Base-by-base conservation (phyloP, 2,329 filamentous ascomycete species). In the Hypoxylon sp. region DNA sequence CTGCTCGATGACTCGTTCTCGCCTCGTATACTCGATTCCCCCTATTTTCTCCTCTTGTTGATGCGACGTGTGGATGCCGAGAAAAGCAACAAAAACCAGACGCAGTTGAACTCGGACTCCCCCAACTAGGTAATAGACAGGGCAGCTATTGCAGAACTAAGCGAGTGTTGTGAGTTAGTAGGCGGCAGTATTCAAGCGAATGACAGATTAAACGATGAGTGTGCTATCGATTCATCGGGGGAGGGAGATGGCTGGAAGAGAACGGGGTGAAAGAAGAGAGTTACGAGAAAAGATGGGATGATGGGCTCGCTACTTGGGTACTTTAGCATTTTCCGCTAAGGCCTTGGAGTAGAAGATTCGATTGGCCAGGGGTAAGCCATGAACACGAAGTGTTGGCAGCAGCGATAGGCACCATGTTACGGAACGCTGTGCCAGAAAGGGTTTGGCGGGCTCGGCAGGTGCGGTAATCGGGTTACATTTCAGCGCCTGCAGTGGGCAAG, bases 121-220 rank as follows among this genome's bases (percentile, higher is more conserved):
- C 67, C 66, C 66, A 72, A 71, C 53, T 65, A 68, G 35, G 30
- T 50, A 54, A 37, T 40, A 66, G 62, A 57, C 56, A 68, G 58
- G 57, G 33, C 11, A 11, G 35, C 25, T 54, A 50, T 64, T 53
- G 71, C 48, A 66, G 37, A 70, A 68, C 66, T 10, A 70, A 77
- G 75, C 74, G 76, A 77, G 53, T 67, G 74, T 70, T 62, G 50
- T 53, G 59, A 42, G 58, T 71, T 50, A 44, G 46, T 56, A 33
- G 44, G 42, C 48, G 55, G 42, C 17, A 63, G 51, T 66, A 70
- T 59, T 64, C 67, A 73, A 77, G 76, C 76, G 76, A 77, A 75
- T 66, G 76, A 75, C 74, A 57, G 66, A 42, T 66, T 58, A 49
- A 60, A 60, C 62, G 64, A 70, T 59, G 68, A 61, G 48, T 50